Conservation (phyloP, 768 basidiomycete genomes). For the Lactarius psammicola region DNA sequence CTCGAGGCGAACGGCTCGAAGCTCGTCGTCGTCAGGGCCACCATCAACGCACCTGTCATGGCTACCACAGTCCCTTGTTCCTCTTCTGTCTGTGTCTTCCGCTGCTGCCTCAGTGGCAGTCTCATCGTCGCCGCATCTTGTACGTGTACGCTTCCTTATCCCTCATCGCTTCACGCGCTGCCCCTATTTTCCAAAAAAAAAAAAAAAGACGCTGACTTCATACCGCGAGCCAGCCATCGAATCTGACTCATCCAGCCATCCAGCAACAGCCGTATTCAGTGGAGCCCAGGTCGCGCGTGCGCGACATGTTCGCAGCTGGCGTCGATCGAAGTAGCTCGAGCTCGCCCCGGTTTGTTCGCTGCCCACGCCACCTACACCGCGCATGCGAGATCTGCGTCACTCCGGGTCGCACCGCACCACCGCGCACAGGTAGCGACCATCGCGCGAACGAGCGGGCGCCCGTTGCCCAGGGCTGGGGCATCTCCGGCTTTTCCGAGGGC, state of each 20-base stretch:
- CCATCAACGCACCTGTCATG: background rate
- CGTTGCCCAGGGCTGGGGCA: slow-evolving; percentile 44
- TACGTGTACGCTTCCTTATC: slow-evolving; percentile 29
- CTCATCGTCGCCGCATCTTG: slow-evolving; percentile 32
- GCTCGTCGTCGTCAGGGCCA: slow-evolving; percentile 27
- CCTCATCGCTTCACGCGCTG: too few species aligned
- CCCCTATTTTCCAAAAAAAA: background rate
- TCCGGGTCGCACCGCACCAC: slow-evolving; percentile 42
- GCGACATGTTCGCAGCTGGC: slow-evolving; percentile 56
- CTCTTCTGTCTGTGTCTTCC: slow-evolving; percentile 35
- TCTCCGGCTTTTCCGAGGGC: slow-evolving; percentile 75
- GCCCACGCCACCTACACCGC: slow-evolving; percentile 70
- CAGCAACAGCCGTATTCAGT: slow-evolving; percentile 23
- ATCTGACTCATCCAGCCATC: slow-evolving; percentile 12
- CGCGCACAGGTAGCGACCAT: slow-evolving; percentile 22
- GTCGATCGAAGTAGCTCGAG: slow-evolving; percentile 61
- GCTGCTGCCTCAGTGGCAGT: background rate
- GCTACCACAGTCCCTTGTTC: slow-evolving; percentile 15
- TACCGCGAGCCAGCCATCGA: slow-evolving; percentile 16
- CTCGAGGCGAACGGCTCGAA: slow-evolving; percentile 30
- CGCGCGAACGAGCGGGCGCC: slow-evolving; percentile 22
- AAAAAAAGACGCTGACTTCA: slow-evolving; percentile 25
- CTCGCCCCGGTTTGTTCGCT: slow-evolving; percentile 61
- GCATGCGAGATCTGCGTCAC: slow-evolving; percentile 78
- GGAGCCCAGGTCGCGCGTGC: slow-evolving; percentile 41